These are phyloP conservation scores for Steccherinum ochraceum DNA, from an alignment of 768 basidiomycete genomes.

Conservation along the genomic window DNA sequence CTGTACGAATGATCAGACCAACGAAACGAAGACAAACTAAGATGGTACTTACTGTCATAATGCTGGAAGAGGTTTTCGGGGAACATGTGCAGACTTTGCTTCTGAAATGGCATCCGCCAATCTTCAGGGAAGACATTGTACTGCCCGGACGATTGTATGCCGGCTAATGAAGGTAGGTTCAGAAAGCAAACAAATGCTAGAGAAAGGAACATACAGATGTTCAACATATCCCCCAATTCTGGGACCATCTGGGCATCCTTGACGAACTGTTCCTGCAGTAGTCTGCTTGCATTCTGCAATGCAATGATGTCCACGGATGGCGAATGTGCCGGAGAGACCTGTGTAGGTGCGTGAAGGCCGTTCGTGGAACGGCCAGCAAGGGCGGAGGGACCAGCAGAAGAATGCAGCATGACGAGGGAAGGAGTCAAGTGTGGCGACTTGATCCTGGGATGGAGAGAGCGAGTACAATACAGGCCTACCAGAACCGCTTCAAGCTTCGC, in stretches of 20 bases:
- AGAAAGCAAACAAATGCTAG: background rate
- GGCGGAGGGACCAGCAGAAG: constrained; percentile 1
- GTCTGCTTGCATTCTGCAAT: constrained; percentile 59
- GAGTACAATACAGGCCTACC: background rate
- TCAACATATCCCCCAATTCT: constrained; percentile 65
- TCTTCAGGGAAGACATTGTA: constrained; percentile 78
- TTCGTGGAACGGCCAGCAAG: constrained; percentile 3
- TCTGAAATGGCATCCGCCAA: constrained; percentile 74
- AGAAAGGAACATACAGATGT: constrained; percentile 40
- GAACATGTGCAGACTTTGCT: constrained; percentile 67
- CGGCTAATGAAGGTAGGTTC: constrained; percentile 32
- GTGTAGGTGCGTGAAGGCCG: background rate
- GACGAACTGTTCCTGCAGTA: constrained; percentile 60
- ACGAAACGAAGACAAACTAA: too few relatives aligned
- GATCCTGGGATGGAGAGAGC: background rate
- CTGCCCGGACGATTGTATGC: constrained; percentile 62
- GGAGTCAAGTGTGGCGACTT: constrained; percentile 6
- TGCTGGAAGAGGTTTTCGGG: constrained; percentile 75
- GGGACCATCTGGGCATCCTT: constrained; percentile 74
- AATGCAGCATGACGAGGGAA: constrained; percentile 5
- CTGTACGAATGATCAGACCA: too few relatives aligned
- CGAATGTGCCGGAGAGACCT: constrained; percentile 11
- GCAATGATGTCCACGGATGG: constrained; percentile 50
- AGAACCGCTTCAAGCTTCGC: background rate
- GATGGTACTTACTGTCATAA: constrained; percentile 49